Evolutionary conservation across 2,329 filamentous ascomycete genomes (phyloP).

Genomic region (Exophiala calicioides): DNA sequence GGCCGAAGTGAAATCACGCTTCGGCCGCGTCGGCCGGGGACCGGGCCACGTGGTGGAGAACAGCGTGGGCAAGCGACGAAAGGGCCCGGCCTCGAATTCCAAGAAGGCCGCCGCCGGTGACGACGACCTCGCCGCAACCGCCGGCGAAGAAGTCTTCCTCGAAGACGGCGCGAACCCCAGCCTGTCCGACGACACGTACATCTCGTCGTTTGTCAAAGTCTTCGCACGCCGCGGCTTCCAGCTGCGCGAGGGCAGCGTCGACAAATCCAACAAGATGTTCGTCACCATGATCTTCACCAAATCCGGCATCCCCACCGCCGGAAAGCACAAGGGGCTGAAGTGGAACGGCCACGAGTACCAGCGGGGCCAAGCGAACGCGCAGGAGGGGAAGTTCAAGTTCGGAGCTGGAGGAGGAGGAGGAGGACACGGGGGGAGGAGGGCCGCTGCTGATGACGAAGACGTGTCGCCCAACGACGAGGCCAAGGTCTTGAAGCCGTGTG

Average conservation of each 20-base stretch:
- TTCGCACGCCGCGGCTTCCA: slow-evolving; percentile 79
- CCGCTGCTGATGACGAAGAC: slow-evolving; percentile 48
- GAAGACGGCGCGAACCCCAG: slow-evolving; percentile 54
- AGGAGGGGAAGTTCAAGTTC: slow-evolving; percentile 39
- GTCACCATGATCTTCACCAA: slow-evolving; percentile 96
- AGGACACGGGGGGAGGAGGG: slow-evolving; percentile 60
- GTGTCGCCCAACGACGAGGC: slow-evolving; percentile 61
- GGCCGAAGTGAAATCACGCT: slow-evolving; percentile 93
- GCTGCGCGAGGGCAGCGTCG: slow-evolving; percentile 71
- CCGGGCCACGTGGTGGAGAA: slow-evolving; percentile 56
- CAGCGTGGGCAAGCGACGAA: slow-evolving; percentile 67
- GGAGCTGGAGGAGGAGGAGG: slow-evolving; percentile 35
- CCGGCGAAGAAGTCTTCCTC: slow-evolving; percentile 60
- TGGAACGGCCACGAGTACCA: slow-evolving; percentile 38
- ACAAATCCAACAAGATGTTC: slow-evolving; percentile 96
- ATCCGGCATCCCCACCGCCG: slow-evolving; percentile 69
- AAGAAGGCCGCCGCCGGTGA: slow-evolving; percentile 53
- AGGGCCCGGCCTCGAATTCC: too few species aligned
- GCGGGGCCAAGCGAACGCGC: too few species aligned
- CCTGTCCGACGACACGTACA: slow-evolving; percentile 74
- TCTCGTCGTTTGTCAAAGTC: slow-evolving; percentile 82
- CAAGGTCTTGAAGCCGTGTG: slow-evolving; percentile 86
- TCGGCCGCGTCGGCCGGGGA: slow-evolving; percentile 61
- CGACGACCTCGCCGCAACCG: slow-evolving; percentile 53
- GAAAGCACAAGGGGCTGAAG: slow-evolving; percentile 63